phyloP scores from a whole-genome alignment of 345 rosid genomes.

The Mangifera indica region DNA sequence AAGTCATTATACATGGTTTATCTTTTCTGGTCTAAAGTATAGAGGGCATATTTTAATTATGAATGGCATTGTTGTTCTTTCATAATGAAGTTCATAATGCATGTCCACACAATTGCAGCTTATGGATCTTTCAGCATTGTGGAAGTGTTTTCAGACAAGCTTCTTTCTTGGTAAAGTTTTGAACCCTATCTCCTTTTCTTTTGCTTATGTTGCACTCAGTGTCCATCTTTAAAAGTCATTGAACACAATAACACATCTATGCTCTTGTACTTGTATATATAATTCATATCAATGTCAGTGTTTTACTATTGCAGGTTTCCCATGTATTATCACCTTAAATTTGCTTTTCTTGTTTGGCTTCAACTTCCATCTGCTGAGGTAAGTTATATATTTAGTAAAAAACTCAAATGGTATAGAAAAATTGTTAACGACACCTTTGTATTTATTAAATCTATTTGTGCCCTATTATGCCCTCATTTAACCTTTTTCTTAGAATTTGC shows the following conservation, averaged over 20 bases:
- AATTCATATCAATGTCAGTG: neutral
- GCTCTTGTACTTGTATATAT: neutral
- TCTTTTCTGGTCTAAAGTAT: neutral
- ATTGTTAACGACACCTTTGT: neutral
- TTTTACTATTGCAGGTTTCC: constrained; percentile 47
- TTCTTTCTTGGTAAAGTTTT: constrained; percentile 40
- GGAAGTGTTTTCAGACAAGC: constrained; percentile 45
- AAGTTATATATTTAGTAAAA: constrained; percentile 7
- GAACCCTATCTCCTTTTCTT: neutral
- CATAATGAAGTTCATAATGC: neutral
- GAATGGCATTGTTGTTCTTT: neutral
- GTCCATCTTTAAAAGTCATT: neutral
- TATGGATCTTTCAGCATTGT: constrained; percentile 50
- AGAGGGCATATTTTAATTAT: neutral
- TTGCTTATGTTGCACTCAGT: neutral
- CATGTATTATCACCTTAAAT: constrained; percentile 61
- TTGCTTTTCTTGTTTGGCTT: constrained; percentile 74
- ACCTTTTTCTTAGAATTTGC: neutral
- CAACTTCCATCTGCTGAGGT: constrained; percentile 47
- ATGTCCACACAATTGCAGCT: constrained; percentile 33
- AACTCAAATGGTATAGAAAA: neutral
- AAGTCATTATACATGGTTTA: neutral
- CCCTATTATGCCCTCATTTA: neutral
- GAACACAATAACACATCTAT: too few species aligned
- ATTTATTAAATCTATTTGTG: neutral